Evolutionary conservation across 257 asterid species (phyloP).

Genomic region (Solanum sparsipilum): DNA sequence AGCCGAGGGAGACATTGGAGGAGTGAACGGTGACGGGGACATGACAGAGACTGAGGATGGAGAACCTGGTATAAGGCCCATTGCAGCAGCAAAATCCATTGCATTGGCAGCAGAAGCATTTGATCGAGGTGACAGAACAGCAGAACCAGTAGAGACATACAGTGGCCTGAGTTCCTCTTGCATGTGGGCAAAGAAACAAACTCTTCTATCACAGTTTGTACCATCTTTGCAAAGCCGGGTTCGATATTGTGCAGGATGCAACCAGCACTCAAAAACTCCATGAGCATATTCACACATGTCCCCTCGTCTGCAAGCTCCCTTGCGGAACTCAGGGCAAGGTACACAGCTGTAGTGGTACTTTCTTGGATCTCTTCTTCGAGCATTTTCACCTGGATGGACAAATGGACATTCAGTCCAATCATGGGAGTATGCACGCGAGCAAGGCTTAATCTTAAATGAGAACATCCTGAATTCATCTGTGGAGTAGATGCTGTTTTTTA

Average conservation of each 20-base stretch:
- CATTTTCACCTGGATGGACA: conserved; percentile 12
- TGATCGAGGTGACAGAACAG: conserved; percentile 65
- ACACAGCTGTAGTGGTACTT: not conserved
- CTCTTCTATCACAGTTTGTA: not conserved
- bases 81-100: conserved; percentile 52
- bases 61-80: conserved; percentile 58
- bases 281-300: conserved; percentile 9
- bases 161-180: conserved; percentile 31
- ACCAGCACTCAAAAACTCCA: conserved; percentile 12
- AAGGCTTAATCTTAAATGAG: conserved; percentile 1
- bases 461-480: conserved; percentile 20
- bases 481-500: conserved; percentile 67
- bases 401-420: conserved; percentile 14
- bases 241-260: conserved; percentile 11
- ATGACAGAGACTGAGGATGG: conserved; percentile 45
- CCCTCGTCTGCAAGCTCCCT: conserved; percentile 1
- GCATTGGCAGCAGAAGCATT: conserved; percentile 31
- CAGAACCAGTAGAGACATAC: conserved; percentile 69
- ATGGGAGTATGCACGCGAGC: conserved; percentile 7
- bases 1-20: conserved; percentile 72
- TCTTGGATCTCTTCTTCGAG: conserved; percentile 15
- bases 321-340: conserved; percentile 8
- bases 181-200: conserved; percentile 12
- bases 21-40: conserved; percentile 56
- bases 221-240: conserved; percentile 13